A percentile compares a stretch with the other conserved stretches of the same genome.
These are phyloP conservation scores for Endocalyx cinctus DNA, from an alignment of 2,329 filamentous ascomycete species.

Conservation along the genomic window DNA sequence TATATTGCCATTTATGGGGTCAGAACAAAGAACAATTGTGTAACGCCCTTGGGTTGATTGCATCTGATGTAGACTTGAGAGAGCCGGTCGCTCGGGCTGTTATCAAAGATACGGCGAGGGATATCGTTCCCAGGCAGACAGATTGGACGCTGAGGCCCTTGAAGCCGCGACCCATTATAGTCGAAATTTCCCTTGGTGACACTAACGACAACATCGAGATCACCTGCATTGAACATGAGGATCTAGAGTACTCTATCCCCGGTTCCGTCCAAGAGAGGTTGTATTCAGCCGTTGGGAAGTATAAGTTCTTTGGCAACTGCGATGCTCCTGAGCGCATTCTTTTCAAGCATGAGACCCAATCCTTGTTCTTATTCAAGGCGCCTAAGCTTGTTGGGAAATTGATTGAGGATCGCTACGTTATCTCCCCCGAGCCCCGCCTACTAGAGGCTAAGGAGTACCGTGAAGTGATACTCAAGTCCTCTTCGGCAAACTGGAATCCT, in stretches of 20 bases:
- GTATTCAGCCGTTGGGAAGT: constrained; percentile 10
- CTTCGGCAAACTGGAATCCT: constrained; percentile 9
- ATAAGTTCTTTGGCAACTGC: constrained; percentile 19
- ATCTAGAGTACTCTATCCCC: too few species aligned
- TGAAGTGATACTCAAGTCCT: constrained; percentile 22
- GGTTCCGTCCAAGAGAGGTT: constrained; percentile 2
- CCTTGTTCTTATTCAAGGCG: constrained; percentile 28
- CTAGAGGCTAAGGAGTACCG: constrained; percentile 28
- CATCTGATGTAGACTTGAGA: constrained; percentile 2
- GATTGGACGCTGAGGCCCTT: constrained; percentile 15
- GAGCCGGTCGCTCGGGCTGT: constrained; percentile 15
- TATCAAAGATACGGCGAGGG: not conserved
- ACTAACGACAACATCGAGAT: too few species aligned
- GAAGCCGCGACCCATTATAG: not conserved
- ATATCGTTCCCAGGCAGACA: constrained; percentile 3
- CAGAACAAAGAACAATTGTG: too few species aligned
- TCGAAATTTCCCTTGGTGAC: too few species aligned
- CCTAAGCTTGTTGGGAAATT: constrained; percentile 12
- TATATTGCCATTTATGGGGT: constrained; percentile 14
- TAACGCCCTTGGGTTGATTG: too few species aligned
- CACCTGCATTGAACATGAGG: too few species aligned
- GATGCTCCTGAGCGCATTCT: constrained; percentile 27
- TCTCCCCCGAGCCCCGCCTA: constrained; percentile 22
- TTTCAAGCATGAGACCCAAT: constrained; percentile 6
- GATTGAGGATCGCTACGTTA: constrained; percentile 23